Evolutionary conservation across 75 land plant genomes (phyloP), one percentile per base, ranked within the genome.

Genomic region (Cupressus sempervirens): DNA sequence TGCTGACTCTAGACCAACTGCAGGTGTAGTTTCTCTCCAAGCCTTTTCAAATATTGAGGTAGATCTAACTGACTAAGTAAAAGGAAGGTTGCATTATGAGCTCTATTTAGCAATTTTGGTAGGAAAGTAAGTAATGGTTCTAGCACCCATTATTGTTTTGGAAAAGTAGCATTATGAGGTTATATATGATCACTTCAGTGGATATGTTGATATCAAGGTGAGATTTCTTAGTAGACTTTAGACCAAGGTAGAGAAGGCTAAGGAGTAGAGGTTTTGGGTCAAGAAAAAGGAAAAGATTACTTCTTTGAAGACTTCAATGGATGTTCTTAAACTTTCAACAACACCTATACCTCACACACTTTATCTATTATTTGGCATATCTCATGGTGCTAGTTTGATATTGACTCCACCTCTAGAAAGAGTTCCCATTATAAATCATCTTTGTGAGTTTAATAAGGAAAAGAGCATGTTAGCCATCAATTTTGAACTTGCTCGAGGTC

Each of bases 361-460:
- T n/a, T n/a, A n/a, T n/a, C n/a, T n/a, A n/a, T n/a, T n/a, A n/a
- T n/a, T n/a, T n/a, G n/a, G n/a, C n/a, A n/a, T n/a, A n/a, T n/a
- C n/a, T n/a, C n/a, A n/a, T n/a, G n/a, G n/a, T 83, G 87, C 54
- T 91, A 97, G 99, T 81, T 91, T 98, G 70, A 96, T 98, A 82
- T 88, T 98, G 77, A 98, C 99, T 18, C 97, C 99, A 80, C 99
- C 99, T 84, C 97, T 97, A 46, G 99, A 98, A 88, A 93, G 99
- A 89, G 93, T 98, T 45, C 95, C 99, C 18, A 95, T 98, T 67
- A 92, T 65, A 85, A 96, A 97, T 50, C 95, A 95, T 87, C 91
- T 98, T 52, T 91, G 91, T 46, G 86, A 93, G 58, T 96, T 85
- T 54, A 84, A 90, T 75, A 86, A 89, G 72, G 93, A 96, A 23